These are phyloP conservation scores for Leptographium procerum DNA, from an alignment of 2,329 filamentous ascomycete genomes.

Conservation along the genomic window DNA sequence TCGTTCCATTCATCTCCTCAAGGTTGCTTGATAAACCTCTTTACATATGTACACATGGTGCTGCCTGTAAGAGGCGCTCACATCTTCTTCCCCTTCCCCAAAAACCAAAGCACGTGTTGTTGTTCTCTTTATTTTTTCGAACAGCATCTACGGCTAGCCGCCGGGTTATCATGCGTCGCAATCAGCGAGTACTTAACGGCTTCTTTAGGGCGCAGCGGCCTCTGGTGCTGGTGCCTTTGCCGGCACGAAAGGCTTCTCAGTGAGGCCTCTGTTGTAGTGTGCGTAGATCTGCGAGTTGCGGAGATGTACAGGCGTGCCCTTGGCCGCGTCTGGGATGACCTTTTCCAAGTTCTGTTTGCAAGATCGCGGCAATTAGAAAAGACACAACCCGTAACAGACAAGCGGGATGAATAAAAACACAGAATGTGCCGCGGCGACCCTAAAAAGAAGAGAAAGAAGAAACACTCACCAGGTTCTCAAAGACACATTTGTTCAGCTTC, in stretches of 20 bases:
- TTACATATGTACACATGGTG: constrained; percentile 9
- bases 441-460: not conserved
- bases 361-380: not conserved
- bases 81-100: not conserved
- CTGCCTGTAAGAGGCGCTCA: not conserved
- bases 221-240: constrained; percentile 10
- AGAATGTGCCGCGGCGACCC: no score
- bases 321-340: constrained; percentile 62
- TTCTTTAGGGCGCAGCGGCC: constrained; percentile 7
- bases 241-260: constrained; percentile 18
- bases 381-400: no score
- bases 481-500: constrained; percentile 90
- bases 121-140: not conserved
- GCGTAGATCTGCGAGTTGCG: constrained; percentile 53
- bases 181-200: no score
- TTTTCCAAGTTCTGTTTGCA: constrained; percentile 64
- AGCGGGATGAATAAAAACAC: no score
- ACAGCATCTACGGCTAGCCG: not conserved
- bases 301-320: constrained; percentile 63
- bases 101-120: not conserved
- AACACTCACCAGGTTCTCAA: constrained; percentile 70
- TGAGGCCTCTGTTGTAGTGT: constrained; percentile 23
- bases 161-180: not conserved
- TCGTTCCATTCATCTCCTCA: not conserved
- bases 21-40: not conserved